Base-by-base conservation (phyloP, 768 basidiomycete species). In the Solioccasus polychromus region DNA sequence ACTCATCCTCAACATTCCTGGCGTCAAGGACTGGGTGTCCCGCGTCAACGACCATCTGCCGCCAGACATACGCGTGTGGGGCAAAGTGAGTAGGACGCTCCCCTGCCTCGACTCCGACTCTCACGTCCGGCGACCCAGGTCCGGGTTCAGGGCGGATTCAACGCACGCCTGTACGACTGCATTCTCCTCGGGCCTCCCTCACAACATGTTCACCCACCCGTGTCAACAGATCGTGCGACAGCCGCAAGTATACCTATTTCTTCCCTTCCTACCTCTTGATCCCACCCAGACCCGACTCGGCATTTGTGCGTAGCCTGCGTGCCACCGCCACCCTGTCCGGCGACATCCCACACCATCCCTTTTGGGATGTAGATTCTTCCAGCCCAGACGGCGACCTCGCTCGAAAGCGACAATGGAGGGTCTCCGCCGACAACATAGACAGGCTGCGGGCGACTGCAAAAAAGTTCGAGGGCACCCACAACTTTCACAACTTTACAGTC, bases 401-500 rank as follows among this genome's bases (percentile, higher is more conserved):
- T n/a, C 74, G 80, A 24, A 90, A 88, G 59, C 76, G 85, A 39
- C 69, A 69, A 8, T 97, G 88, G 85, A 78, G 92, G 45, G 75
- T 82, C 11, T 59, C 65, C 25, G 34, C 69, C 3, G 75, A 73
- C 8, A 76, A 80, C 19, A 49, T 96, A 20, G 75, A 74, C 37
- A 58, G 67, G 28, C 69, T 96, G 23, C 73, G 84, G 42, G 68
- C 63, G 12, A 65, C 78, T 2, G 79, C 83, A 5, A 70, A 73
- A 42, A 79, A 74, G 58, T 98, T 82, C 58, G 77, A 87, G 53
- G 94, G 90, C 7, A 90, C 91, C 3, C 93, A 96, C 67, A 98
- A 98, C 65, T 99, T 95, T 66, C 93, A 96, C 67, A 98, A 98
- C 62, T 98, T 94, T 58, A 98, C 96, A 0, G 82, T 97, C 41